Evolutionary conservation across 23 red algal species (phyloP).

Genomic region (Gracilaria gracilis): DNA sequence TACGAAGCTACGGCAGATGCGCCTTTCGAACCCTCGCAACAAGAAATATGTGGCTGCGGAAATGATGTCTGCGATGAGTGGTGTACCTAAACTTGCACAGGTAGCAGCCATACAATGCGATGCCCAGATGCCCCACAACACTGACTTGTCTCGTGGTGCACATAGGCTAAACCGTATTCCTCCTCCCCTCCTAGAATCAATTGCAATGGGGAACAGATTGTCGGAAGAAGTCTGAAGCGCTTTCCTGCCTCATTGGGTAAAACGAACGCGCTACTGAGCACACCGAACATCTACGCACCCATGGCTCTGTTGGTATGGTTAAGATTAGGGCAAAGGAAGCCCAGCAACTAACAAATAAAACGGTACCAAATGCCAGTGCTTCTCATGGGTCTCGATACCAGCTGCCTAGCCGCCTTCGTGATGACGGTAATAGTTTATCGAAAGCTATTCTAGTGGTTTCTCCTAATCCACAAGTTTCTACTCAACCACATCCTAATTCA

Average conservation of each 20-base stretch:
- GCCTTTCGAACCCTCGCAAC: background rate
- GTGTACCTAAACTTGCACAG: constrained; percentile 27
- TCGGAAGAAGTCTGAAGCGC: background rate
- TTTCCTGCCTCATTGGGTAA: background rate
- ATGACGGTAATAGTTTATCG: background rate
- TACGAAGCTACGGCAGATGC: background rate
- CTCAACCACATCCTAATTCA: background rate
- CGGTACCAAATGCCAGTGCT: background rate
- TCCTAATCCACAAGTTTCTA: no score
- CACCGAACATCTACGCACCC: background rate
- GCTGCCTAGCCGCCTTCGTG: background rate
- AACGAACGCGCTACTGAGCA: background rate
- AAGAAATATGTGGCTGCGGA: background rate
- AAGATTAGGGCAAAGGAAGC: background rate
- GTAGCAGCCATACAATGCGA: background rate
- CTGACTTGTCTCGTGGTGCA: background rate
- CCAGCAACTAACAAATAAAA: background rate
- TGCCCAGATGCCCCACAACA: background rate
- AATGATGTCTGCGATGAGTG: constrained; percentile 21
- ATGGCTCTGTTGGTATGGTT: background rate
- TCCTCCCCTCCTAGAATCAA: background rate
- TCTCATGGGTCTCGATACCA: background rate
- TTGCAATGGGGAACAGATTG: background rate
- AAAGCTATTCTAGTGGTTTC: background rate
- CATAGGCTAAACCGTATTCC: background rate